Evolutionary conservation across 2,329 filamentous ascomycete species (phyloP).

Genomic region (Rhinocladiella similis): DNA sequence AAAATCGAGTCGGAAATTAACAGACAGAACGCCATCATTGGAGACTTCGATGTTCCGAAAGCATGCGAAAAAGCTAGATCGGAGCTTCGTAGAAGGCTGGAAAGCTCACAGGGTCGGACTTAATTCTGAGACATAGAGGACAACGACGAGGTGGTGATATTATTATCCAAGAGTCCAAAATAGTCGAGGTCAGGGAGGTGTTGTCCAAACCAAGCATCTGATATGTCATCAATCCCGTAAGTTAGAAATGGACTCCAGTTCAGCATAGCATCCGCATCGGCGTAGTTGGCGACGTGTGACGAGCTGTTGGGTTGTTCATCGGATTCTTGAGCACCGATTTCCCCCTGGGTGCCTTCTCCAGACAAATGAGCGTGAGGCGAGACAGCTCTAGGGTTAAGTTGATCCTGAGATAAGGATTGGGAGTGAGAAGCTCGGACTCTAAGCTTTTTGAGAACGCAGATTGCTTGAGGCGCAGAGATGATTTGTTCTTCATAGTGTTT

Average conservation of each 20-base stretch:
- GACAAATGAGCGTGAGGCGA: too few relatives aligned
- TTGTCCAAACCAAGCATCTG: neutral
- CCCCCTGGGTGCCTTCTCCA: too few relatives aligned
- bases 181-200: neutral
- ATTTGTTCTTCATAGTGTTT: constrained; percentile 11
- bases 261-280: neutral
- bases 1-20: constrained; percentile 43
- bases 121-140: neutral
- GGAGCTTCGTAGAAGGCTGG: constrained; percentile 22
- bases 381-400: too few relatives aligned
- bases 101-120: neutral
- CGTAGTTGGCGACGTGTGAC: neutral
- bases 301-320: neutral
- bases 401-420: neutral
- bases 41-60: constrained; percentile 29
- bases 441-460: neutral
- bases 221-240: neutral
- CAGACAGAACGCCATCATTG: constrained; percentile 27
- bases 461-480: constrained; percentile 9
- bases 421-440: neutral
- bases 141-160: neutral
- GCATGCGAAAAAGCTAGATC: constrained; percentile 32
- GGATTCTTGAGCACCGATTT: too few relatives aligned
- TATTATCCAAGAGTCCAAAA: neutral
- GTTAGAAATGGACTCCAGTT: neutral